Percentiles rank a stretch among this genome's conserved stretches.
Evolutionary conservation across 169 alveolate species (phyloP).

Genomic region (Eimeria falciformis): DNA sequence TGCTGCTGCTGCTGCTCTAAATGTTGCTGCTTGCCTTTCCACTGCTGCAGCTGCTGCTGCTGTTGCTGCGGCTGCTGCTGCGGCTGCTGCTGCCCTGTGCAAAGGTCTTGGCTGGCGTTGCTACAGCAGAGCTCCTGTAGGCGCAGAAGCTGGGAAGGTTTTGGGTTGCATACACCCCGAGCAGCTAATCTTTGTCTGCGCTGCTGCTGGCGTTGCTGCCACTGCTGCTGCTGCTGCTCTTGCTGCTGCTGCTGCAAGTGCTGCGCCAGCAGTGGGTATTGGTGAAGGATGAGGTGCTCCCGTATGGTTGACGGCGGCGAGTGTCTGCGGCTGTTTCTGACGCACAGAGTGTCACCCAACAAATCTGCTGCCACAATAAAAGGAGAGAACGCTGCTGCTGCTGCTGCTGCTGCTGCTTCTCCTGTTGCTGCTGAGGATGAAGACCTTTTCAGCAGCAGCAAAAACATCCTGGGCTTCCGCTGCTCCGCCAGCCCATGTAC

Average conservation of each 20-base stretch:
- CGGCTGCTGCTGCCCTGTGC: not conserved
- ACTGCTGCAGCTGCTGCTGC: not conserved
- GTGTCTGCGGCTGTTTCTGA: constrained; percentile 41
- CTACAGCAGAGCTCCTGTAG: not conserved
- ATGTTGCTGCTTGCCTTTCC: not conserved
- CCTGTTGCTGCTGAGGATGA: constrained; percentile 37
- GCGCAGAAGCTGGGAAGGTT: not conserved
- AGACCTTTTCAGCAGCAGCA: constrained; percentile 15
- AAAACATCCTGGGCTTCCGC: constrained; percentile 24
- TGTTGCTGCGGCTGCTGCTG: not conserved
- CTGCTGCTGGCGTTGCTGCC: not conserved
- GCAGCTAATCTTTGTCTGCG: not conserved
- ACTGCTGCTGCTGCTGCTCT: not conserved
- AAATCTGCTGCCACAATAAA: constrained; percentile 2
- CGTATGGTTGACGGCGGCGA: not conserved
- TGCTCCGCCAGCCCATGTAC: constrained; percentile 30
- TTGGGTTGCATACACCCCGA: not conserved
- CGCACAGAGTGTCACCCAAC: constrained; percentile 1
- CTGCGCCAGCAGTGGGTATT: not conserved
- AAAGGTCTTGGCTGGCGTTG: not conserved
- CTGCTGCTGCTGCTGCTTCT: constrained; percentile 45
- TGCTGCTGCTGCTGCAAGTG: constrained; percentile 48
- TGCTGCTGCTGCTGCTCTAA: too few species aligned
- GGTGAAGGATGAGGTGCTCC: not conserved
- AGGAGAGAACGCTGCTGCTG: constrained; percentile 67